phyloP scores from a whole-genome alignment of 805 yeast species.

The Suhomyces pyralidae region DNA sequence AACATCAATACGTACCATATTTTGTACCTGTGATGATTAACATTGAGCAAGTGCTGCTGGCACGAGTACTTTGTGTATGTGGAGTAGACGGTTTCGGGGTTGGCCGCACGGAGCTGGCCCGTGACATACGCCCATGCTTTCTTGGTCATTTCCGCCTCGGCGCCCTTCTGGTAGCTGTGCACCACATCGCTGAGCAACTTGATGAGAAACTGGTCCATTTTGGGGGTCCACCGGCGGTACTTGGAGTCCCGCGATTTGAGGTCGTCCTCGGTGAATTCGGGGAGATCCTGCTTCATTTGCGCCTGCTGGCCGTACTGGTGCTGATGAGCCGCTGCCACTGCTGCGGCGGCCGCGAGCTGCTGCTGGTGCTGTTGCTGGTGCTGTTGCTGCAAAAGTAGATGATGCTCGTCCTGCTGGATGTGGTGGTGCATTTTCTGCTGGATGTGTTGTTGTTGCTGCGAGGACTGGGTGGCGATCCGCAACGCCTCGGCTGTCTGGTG shows the following conservation, averaged over 20 bases:
- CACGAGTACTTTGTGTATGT: slow-evolving; percentile 40
- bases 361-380: slow-evolving; percentile 15
- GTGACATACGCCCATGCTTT: slow-evolving; percentile 38
- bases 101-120: slow-evolving; percentile 33
- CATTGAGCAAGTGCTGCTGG: slow-evolving; percentile 36
- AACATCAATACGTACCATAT: slow-evolving; percentile 34
- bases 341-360: slow-evolving; percentile 5
- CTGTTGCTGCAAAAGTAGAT: slow-evolving; percentile 9
- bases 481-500: slow-evolving; percentile 21
- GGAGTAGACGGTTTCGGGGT: slow-evolving; percentile 39
- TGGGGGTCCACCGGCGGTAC: slow-evolving; percentile 38
- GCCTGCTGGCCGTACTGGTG: slow-evolving; percentile 6
- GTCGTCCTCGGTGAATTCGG: slow-evolving; percentile 27
- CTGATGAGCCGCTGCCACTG: slow-evolving; percentile 7
- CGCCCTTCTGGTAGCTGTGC: slow-evolving; percentile 31
- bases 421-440: slow-evolving; percentile 9
- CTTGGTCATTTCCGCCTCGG: slow-evolving; percentile 32
- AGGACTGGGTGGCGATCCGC: slow-evolving; percentile 17
- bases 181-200: slow-evolving; percentile 34
- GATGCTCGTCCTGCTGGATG: slow-evolving; percentile 10
- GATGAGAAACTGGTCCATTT: slow-evolving; percentile 34
- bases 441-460: slow-evolving; percentile 10
- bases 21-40: slow-evolving; percentile 33
- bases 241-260: slow-evolving; percentile 34
- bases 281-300: slow-evolving; percentile 6